Conservation (phyloP, 2,329 filamentous ascomycete species). For the Neofusicoccum sp. region DNA sequence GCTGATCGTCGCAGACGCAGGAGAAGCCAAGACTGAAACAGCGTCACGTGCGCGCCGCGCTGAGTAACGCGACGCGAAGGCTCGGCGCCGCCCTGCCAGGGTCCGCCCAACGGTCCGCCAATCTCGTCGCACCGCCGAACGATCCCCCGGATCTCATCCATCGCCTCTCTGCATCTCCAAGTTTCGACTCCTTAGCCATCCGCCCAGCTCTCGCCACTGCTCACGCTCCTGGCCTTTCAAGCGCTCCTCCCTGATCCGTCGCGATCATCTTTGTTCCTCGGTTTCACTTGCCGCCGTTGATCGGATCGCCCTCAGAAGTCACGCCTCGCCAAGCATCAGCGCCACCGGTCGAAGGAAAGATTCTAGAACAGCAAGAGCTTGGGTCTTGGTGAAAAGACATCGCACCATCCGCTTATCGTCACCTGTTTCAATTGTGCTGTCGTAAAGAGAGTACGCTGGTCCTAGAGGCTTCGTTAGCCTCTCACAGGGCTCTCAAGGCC, state of each 20-base stretch:
- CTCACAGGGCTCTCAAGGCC: neutral
- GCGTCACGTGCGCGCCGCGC: neutral
- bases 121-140: constrained; percentile 10
- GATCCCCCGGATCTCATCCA: constrained; percentile 9
- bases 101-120: constrained; percentile 4
- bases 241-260: neutral
- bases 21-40: neutral
- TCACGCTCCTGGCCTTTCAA: neutral
- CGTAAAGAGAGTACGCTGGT: neutral
- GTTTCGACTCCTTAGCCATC: neutral
- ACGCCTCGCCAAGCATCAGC: constrained; percentile 1
- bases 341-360: neutral
- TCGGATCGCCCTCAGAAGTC: neutral
- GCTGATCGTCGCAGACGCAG: constrained; percentile 1
- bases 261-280: neutral
- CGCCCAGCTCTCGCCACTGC: neutral
- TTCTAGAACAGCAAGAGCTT: neutral
- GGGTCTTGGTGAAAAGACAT: neutral
- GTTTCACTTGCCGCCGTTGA: neutral
- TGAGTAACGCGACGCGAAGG: neutral
- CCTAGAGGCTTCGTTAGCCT: neutral
- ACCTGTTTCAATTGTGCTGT: neutral
- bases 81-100: neutral
- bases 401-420: neutral
- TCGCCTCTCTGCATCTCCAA: neutral